Conservation (phyloP, 176 grass and related monocot genomes). For the Areca catechu region DNA sequence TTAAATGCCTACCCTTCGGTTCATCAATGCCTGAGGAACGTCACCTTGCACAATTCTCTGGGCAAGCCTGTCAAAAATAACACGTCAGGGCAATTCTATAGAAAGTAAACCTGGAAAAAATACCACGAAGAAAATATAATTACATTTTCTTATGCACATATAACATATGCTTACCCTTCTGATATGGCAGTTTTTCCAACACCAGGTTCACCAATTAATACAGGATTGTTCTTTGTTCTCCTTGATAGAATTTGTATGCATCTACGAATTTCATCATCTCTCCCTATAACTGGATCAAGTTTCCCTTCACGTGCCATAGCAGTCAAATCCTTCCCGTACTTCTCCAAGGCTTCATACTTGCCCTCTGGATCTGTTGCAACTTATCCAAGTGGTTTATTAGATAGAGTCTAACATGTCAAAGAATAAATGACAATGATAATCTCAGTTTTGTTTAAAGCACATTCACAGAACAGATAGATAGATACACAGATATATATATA, state of each 20-base stretch:
- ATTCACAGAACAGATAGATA: no score
- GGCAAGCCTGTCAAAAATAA: constrained; percentile 57
- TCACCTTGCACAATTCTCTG: constrained; percentile 98
- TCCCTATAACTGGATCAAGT: constrained; percentile 96
- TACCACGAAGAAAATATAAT: no score
- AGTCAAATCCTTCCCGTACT: constrained; percentile 95
- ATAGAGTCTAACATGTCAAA: no score
- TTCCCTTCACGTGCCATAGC: constrained; percentile 92
- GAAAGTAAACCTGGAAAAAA: no score
- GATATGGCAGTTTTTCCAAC: constrained; percentile 99
- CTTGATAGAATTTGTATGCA: constrained; percentile 98
- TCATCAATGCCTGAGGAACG: constrained; percentile 89
- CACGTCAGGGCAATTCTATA: no score
- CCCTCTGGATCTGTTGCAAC: constrained; percentile 79
- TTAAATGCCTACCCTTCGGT: constrained; percentile 48
- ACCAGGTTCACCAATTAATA: constrained; percentile 98
- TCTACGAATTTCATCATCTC: constrained; percentile 97
- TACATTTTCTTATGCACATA: no score
- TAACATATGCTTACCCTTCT: constrained; percentile 58
- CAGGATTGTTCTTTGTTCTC: constrained; percentile 96
- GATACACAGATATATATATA: no score
- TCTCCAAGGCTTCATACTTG: constrained; percentile 93
- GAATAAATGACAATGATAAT: no score
- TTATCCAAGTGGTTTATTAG: constrained; percentile 1
- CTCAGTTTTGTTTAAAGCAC: no score